Base-by-base conservation (phyloP, 116 monocot species). In the Posidonia oceanica region DNA sequence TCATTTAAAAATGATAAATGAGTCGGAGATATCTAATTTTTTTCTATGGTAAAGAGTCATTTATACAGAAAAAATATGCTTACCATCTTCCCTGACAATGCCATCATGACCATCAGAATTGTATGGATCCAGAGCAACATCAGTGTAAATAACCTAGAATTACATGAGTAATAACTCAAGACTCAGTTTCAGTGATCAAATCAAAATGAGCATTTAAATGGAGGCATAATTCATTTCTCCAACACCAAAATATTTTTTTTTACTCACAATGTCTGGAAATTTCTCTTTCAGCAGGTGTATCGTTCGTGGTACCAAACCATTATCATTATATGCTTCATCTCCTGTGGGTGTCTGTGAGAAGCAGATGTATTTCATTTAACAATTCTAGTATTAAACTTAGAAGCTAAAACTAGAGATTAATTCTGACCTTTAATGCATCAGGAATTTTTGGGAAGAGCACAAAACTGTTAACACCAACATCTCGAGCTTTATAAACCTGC, bases 51-150 rank as follows among this genome's bases (percentile, higher is more conserved):
- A 38, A 39, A 4, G 6, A 39, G 42, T 65, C 4, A 39, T 2
- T 65, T 65, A 15, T 36, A 54, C 14, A 12, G 17, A 36, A 40
- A 64, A 40, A 14, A 39, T 2, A 6, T 39, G 10, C 48, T 80
- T 76, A 97, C 97, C 97, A 89, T 97, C 97, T 87, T 97, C 97
- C 71, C 97, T 86, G 14, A 97, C 97, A 69, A 97, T 97, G 61
- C 97, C 97, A 86, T 97, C 97, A 75, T 97, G 97, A 48, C 97
- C 97, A 79, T 97, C 97, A 37, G 97, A 97, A 36, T 87, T 87
- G 76, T 97, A 97, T 52, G 97, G 97, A 85, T 97, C 97, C 78
- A 97, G 75, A 39, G 97, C 97, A 75, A 97, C 97, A 82, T 97
- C 97, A 67, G 97, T 92, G 78, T 92, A 97, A 69, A 97, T 92